phyloP scores from a whole-genome alignment of 306 rosid species.

The Styphnolobium japonicum region DNA sequence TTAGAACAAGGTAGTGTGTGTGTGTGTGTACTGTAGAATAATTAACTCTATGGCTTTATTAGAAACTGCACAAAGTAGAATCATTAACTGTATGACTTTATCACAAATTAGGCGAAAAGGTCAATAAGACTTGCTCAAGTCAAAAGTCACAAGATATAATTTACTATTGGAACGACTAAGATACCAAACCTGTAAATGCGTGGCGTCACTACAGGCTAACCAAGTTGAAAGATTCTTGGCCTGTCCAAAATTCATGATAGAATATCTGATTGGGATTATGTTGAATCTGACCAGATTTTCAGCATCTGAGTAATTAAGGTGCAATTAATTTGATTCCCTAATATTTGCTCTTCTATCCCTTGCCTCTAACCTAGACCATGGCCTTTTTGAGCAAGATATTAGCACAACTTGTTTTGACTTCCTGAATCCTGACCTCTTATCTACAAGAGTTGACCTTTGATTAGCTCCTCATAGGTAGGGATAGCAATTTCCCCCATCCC shows the following conservation, averaged over 20 bases:
- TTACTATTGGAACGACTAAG: background rate
- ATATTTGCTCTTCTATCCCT: background rate
- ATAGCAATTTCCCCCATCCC: no score
- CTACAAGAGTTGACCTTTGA: background rate
- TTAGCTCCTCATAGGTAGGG: conserved; percentile 3
- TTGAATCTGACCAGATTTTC: background rate
- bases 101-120: background rate
- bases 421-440: background rate
- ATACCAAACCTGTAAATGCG: background rate
- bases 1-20: conserved; percentile 74
- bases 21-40: conserved; percentile 1
- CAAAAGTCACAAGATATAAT: background rate
- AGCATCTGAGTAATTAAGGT: background rate
- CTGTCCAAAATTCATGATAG: background rate
- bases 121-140: background rate
- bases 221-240: background rate
- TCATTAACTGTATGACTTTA: background rate
- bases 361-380: conserved; percentile 6
- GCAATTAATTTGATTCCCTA: background rate
- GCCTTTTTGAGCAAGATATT: background rate
- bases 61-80: background rate
- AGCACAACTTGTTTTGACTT: conserved; percentile 3
- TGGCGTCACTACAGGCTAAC: background rate
- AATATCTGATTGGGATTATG: conserved; percentile 9
- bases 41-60: background rate